Percentiles rank a stretch among this genome's conserved stretches.
Evolutionary conservation across 1,284 basidiomycete species (phyloP).

Genomic region (Abortiporus biennis): DNA sequence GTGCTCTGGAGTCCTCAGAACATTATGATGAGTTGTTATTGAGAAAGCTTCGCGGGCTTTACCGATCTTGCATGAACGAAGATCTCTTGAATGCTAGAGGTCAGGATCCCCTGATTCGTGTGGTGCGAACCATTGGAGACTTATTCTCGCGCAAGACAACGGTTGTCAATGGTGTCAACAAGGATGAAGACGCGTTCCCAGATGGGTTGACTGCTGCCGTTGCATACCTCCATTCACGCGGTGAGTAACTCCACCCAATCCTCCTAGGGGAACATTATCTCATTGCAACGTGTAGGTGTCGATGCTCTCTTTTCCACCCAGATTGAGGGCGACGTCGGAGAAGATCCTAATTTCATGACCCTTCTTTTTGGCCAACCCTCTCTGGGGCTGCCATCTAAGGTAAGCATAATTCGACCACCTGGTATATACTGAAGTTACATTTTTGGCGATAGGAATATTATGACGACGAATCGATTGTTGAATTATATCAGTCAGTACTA

Average conservation of each 20-base stretch:
- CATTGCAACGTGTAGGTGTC: slow-evolving; percentile 45
- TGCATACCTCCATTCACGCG: slow-evolving; percentile 83
- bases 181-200: slow-evolving; percentile 26
- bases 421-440: not conserved
- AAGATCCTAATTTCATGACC: slow-evolving; percentile 85
- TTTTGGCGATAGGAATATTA: slow-evolving; percentile 80
- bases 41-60: slow-evolving; percentile 76
- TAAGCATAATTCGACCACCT: slow-evolving; percentile 18
- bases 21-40: slow-evolving; percentile 66
- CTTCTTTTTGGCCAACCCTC: slow-evolving; percentile 83
- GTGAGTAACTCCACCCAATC: too few species aligned
- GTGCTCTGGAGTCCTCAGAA: slow-evolving; percentile 9
- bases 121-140: slow-evolving; percentile 50
- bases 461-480: slow-evolving; percentile 66
- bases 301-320: slow-evolving; percentile 72
- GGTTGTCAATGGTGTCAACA: slow-evolving; percentile 22
- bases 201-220: slow-evolving; percentile 72
- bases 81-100: slow-evolving; percentile 57
- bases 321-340: slow-evolving; percentile 85
- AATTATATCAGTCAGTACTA: slow-evolving; percentile 70
- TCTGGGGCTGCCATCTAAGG: slow-evolving; percentile 87
- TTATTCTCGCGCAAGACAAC: slow-evolving; percentile 51
- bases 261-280: not conserved
- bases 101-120: slow-evolving; percentile 51
- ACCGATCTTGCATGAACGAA: slow-evolving; percentile 82